Evolutionary conservation across 2,329 filamentous ascomycete genomes (phyloP).

Genomic region (Pestalotiopsis fici): DNA sequence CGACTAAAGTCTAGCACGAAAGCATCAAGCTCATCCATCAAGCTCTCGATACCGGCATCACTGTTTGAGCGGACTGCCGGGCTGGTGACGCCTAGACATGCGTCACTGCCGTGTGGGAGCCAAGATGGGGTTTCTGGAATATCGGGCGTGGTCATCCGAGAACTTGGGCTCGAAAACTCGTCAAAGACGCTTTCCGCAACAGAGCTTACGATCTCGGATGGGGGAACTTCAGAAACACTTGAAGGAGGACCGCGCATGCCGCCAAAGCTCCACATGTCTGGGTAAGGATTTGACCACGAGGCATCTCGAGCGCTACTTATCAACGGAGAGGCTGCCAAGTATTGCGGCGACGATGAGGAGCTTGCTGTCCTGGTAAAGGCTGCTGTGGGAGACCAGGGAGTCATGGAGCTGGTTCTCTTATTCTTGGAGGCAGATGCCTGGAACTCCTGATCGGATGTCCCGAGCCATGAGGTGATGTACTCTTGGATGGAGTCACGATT

Average conservation of each 20-base stretch:
- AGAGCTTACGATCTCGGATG: not conserved
- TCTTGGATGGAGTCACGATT: conserved; percentile 3
- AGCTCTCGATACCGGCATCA: not conserved
- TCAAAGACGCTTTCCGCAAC: not conserved
- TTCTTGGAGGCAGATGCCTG: not conserved
- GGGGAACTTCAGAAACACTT: not conserved
- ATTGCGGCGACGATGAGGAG: not conserved
- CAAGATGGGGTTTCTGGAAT: not conserved
- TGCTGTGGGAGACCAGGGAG: not conserved
- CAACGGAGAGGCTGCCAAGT: not conserved
- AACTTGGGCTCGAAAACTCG: not conserved
- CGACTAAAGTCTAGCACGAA: conserved; percentile 1
- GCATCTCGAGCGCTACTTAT: not conserved
- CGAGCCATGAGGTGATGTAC: conserved; percentile 1
- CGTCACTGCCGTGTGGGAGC: not conserved
- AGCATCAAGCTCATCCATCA: conserved; percentile 3
- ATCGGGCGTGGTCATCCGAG: not conserved
- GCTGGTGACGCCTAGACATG: not conserved
- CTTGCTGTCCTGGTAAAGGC: not conserved
- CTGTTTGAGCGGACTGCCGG: not conserved
- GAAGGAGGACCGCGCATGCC: not conserved
- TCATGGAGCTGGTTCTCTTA: conserved; percentile 5
- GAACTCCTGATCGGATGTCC: not conserved
- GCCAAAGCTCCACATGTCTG: not conserved
- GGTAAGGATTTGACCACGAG: not conserved